phyloP scores from a whole-genome alignment of 441 rosid genomes.

The Croton laevigatus region DNA sequence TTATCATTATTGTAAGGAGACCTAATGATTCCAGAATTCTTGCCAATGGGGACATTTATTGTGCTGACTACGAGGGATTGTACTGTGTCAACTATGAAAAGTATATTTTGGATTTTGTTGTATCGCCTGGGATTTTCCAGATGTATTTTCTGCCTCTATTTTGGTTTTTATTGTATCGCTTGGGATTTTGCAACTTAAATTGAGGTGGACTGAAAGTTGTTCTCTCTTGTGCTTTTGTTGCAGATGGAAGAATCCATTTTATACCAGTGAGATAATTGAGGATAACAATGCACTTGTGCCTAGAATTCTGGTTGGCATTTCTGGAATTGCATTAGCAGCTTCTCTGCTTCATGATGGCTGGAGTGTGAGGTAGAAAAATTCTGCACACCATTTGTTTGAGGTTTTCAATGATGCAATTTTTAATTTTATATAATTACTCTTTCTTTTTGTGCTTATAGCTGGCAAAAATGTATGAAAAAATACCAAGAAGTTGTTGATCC shows the following conservation, averaged over 20 bases:
- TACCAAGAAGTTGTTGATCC: conserved; percentile 99
- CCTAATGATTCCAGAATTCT: conserved; percentile 73
- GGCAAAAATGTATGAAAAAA: conserved; percentile 87
- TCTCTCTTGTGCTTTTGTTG: conserved; percentile 12
- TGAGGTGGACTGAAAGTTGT: no score
- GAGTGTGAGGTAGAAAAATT: conserved; percentile 70
- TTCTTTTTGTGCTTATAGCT: conserved; percentile 44
- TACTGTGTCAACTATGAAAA: conserved; percentile 96
- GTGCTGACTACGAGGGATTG: conserved; percentile 85
- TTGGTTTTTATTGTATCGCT: no score
- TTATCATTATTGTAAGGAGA: no score
- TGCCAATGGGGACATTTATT: conserved; percentile 81
- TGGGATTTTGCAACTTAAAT: no score
- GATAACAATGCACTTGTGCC: conserved; percentile 50
- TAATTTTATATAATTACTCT: conserved; percentile 7
- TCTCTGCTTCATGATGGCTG: conserved; percentile 97
- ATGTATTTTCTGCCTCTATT: no score
- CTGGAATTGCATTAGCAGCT: conserved; percentile 96
- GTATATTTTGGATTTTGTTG: no score
- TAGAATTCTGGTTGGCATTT: conserved; percentile 81
- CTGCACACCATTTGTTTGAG: conserved; percentile 15
- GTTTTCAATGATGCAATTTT: background rate
- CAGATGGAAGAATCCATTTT: conserved; percentile 46
- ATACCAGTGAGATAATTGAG: conserved; percentile 42
- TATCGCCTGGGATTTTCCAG: no score